A percentile compares a stretch with the other conserved stretches of the same genome.
Evolutionary conservation across 176 grass and related monocot genomes (phyloP).

Genomic region (Oryza rufipogon): DNA sequence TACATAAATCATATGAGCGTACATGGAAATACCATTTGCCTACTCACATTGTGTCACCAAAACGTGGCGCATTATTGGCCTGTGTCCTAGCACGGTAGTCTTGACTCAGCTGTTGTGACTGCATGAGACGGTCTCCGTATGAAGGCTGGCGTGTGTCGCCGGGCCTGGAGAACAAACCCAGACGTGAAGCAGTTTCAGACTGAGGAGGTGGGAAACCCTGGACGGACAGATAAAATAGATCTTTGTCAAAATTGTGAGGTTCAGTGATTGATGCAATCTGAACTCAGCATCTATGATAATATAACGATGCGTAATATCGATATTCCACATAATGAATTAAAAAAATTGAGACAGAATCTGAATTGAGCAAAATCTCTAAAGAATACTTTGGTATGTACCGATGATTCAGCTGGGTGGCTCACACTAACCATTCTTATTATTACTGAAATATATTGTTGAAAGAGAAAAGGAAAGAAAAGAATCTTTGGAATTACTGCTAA

Average conservation of each 20-base stretch:
- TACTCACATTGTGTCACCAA: background rate
- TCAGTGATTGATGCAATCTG: constrained; percentile 3
- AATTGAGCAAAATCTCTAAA: background rate
- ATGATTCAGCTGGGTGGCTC: background rate
- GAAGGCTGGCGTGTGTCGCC: background rate
- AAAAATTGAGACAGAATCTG: background rate
- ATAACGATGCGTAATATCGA: background rate
- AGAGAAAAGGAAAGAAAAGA: background rate
- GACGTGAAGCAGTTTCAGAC: background rate
- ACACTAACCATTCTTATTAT: background rate
- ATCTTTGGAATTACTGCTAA: background rate
- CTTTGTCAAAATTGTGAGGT: background rate
- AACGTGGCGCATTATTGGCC: background rate
- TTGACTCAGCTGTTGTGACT: background rate
- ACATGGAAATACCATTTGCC: background rate
- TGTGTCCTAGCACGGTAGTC: background rate
- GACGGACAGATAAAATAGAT: background rate
- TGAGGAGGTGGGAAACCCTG: constrained; percentile 12
- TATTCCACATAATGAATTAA: background rate
- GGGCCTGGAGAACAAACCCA: background rate
- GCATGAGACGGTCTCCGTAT: background rate
- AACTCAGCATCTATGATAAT: background rate
- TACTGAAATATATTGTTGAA: background rate
- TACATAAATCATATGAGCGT: background rate
- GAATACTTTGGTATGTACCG: background rate